Evolutionary conservation across 495 filamentous ascomycete genomes (phyloP).

Genomic region (Filosporella fistucella): DNA sequence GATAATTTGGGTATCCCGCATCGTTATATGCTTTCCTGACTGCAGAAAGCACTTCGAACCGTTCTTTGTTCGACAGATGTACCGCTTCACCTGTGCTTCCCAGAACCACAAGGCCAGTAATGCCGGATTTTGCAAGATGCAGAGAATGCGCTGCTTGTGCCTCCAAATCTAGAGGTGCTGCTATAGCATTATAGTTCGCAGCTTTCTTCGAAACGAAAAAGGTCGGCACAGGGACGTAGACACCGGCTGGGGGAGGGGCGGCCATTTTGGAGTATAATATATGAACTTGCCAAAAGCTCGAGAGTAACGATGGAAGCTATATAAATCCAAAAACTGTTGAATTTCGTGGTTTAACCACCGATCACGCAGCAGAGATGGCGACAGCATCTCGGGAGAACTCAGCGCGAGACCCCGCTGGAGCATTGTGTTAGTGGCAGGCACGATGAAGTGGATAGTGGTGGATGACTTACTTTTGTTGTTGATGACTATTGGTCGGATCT

Average conservation of each 20-base stretch:
- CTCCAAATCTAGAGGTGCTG: conserved; percentile 45
- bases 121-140: conserved; percentile 57
- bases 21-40: conserved; percentile 48
- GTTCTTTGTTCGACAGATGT: conserved; percentile 56
- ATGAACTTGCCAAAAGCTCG: too few relatives aligned
- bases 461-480: too few relatives aligned
- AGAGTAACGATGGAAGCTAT: too few relatives aligned
- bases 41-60: conserved; percentile 45
- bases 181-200: conserved; percentile 15
- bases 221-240: conserved; percentile 27
- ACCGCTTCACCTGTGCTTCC: conserved; percentile 68
- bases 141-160: conserved; percentile 55
- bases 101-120: conserved; percentile 61
- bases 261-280: conserved; percentile 6
- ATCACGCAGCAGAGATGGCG: too few relatives aligned
- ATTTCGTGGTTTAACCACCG: background rate
- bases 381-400: too few relatives aligned
- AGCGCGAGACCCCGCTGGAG: too few relatives aligned
- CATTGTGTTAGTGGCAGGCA: too few relatives aligned
- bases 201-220: conserved; percentile 25
- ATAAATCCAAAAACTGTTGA: background rate
- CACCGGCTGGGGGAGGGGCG: conserved; percentile 23
- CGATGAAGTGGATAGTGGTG: too few relatives aligned
- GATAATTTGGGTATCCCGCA: conserved; percentile 55
- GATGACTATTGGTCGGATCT: too few relatives aligned